These are phyloP conservation scores for Raffaelea deltoideospora DNA, from an alignment of 2,329 filamentous ascomycete genomes.

Conservation along the genomic window DNA sequence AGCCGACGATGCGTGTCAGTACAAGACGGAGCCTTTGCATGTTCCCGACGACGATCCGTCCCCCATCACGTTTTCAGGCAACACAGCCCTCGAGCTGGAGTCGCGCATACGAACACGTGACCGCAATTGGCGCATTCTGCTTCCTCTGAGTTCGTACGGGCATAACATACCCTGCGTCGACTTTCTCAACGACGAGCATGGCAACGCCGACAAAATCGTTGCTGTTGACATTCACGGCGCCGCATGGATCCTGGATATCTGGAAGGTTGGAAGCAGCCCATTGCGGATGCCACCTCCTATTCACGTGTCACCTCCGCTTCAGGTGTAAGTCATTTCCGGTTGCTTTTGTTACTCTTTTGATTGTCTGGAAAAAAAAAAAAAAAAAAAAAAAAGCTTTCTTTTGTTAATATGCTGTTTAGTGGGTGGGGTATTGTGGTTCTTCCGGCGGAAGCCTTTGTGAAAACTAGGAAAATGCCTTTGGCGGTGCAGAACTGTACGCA, in stretches of 20 bases:
- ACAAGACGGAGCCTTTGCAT: conserved; percentile 2
- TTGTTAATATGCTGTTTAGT: background rate
- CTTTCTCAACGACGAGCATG: conserved; percentile 30
- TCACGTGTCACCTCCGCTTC: background rate
- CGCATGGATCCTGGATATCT: conserved; percentile 37
- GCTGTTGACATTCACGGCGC: conserved; percentile 34
- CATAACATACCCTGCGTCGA: conserved; percentile 38
- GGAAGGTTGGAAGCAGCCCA: conserved; percentile 20
- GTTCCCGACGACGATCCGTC: conserved; percentile 8
- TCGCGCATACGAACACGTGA: conserved; percentile 23
- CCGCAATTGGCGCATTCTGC: conserved; percentile 33
- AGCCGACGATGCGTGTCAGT: conserved; percentile 8
- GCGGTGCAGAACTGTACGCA: too few species aligned
- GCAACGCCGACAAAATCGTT: conserved; percentile 32
- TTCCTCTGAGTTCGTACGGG: conserved; percentile 23
- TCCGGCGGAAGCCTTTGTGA: background rate
- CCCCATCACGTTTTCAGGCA: conserved; percentile 8
- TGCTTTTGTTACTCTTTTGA: background rate
- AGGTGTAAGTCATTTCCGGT: background rate
- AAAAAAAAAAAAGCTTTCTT: too few species aligned
- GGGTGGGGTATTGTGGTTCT: background rate
- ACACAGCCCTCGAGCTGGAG: conserved; percentile 13
- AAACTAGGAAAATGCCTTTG: background rate
- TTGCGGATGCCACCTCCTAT: conserved; percentile 11
- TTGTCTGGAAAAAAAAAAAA: too few species aligned